Evolutionary conservation across 169 alveolate genomes (phyloP).

Genomic region (Prorocentrum cordatum): DNA sequence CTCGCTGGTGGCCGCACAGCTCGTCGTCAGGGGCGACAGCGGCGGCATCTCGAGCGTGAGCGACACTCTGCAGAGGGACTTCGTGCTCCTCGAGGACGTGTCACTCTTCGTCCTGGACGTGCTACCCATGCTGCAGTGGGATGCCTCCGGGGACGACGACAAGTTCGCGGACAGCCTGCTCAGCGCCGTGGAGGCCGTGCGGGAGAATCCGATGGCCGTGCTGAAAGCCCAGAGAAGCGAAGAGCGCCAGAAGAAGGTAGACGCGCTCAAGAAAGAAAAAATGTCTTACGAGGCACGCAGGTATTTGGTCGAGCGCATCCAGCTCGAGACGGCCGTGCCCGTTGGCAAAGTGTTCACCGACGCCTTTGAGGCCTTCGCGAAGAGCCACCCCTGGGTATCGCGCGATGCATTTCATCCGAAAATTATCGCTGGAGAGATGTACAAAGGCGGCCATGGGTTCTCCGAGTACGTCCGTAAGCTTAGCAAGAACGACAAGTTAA

Average conservation of each 20-base stretch:
- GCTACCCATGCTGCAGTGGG: conserved; percentile 4
- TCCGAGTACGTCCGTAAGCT: not conserved
- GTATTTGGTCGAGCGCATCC: too few relatives aligned
- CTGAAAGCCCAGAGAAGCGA: not conserved
- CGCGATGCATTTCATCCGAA: not conserved
- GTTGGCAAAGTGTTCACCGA: not conserved
- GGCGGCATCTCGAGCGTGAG: not conserved
- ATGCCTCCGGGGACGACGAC: not conserved
- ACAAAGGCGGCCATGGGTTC: not conserved
- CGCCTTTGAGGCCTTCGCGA: not conserved
- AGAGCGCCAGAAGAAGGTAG: too few relatives aligned
- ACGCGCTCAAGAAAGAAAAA: too few relatives aligned
- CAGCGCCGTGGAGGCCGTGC: not conserved
- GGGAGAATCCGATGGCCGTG: not conserved
- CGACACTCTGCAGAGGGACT: not conserved
- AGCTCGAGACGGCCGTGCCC: too few relatives aligned
- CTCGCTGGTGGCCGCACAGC: not conserved
- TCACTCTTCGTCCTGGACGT: not conserved
- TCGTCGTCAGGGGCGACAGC: not conserved
- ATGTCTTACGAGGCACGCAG: too few relatives aligned
- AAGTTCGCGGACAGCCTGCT: not conserved
- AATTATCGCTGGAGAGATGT: not conserved
- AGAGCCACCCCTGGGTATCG: not conserved
- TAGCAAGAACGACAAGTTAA: not conserved
- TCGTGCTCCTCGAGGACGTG: conserved; percentile 1